These are phyloP conservation scores for Odonthalia washingtoniensis DNA, from an alignment of 31 red algal species.

Conservation along the genomic window DNA sequence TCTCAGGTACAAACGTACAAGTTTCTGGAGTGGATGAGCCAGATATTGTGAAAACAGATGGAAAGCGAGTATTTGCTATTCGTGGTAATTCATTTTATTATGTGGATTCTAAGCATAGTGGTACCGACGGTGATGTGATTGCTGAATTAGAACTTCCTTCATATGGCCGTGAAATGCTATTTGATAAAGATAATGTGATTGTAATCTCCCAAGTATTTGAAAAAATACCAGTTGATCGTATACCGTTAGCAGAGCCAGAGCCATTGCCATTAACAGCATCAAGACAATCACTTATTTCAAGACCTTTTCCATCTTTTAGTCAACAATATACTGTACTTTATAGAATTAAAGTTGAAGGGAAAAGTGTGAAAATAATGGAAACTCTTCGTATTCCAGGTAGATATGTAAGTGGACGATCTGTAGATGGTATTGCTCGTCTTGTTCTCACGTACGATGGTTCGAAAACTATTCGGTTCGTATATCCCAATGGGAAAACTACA, in stretches of 20 bases:
- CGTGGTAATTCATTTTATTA: constrained; percentile 37
- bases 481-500: not conserved
- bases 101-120: constrained; percentile 7
- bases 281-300: not conserved
- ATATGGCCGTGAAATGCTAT: constrained; percentile 47
- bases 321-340: not conserved
- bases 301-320: not conserved
- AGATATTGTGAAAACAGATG: constrained; percentile 82
- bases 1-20: constrained; percentile 77
- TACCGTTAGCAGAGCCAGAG: not conserved
- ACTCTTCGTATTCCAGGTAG: constrained; percentile 32
- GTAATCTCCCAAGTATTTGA: not conserved
- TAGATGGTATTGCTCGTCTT: constrained; percentile 49
- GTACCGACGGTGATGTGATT: not conserved
- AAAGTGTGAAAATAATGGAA: not conserved
- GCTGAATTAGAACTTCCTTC: constrained; percentile 35
- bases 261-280: not conserved
- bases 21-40: constrained; percentile 72
- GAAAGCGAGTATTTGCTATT: constrained; percentile 41
- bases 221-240: not conserved
- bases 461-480: not conserved
- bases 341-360: not conserved
- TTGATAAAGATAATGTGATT: constrained; percentile 48
- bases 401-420: constrained; percentile 25
- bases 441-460: constrained; percentile 18